These are phyloP conservation scores for Metschnikowia colocasiae DNA, from an alignment of 805 yeast species.

Conservation along the genomic window DNA sequence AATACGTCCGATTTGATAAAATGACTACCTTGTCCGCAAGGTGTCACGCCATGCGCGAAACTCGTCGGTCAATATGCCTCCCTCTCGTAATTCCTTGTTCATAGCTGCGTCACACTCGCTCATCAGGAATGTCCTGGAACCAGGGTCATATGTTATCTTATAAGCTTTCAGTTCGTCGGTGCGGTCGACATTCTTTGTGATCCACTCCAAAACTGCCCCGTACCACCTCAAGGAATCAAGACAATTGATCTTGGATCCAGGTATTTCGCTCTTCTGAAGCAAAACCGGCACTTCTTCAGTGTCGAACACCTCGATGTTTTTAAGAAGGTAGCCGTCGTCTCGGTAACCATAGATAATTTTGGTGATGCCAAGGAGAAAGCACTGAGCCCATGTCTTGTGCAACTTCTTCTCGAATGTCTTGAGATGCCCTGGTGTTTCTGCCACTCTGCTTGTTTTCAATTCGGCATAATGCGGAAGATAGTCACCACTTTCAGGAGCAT, in stretches of 20 bases:
- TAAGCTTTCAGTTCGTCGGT: constrained; percentile 49
- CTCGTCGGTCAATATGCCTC: constrained; percentile 26
- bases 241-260: constrained; percentile 56
- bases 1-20: not conserved
- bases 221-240: constrained; percentile 80
- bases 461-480: constrained; percentile 77
- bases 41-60: constrained; percentile 31
- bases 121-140: constrained; percentile 50
- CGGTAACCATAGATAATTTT: constrained; percentile 81
- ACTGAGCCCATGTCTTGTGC: constrained; percentile 87
- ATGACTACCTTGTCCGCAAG: constrained; percentile 1
- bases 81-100: constrained; percentile 19
- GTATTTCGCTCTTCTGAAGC: constrained; percentile 49
- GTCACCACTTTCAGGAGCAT: constrained; percentile 50
- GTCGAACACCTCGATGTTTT: constrained; percentile 67
- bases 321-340: constrained; percentile 62
- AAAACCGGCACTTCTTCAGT: constrained; percentile 77
- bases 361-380: constrained; percentile 83
- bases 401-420: constrained; percentile 71
- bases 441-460: constrained; percentile 64
- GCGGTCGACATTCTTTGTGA: constrained; percentile 48
- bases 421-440: constrained; percentile 56
- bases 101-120: constrained; percentile 41
- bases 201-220: constrained; percentile 81
- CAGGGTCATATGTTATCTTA: constrained; percentile 55